Evolutionary conservation across 2,329 filamentous ascomycete species (phyloP), one percentile per base, ranked within the genome.

Genomic region (Fusarium papillatum): DNA sequence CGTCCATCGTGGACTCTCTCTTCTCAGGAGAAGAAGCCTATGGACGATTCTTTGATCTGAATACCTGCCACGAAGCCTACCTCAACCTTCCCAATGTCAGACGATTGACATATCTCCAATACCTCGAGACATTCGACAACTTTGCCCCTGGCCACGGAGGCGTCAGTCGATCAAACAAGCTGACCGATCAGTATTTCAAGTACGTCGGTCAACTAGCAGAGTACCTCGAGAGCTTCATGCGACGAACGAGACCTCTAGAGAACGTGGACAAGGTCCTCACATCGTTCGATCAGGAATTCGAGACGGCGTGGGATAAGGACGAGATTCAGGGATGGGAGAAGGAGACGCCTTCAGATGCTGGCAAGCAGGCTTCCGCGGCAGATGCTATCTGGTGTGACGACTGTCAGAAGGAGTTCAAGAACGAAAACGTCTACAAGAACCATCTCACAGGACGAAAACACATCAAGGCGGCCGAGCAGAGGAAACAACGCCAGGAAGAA

Each of bases 21-120:
- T 99, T 99, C 84, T 98, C 95, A 0, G 97, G 97, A 73, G 97
- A 99, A 84, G 97, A 99, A 84, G 94, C 93, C 0, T 98, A 94
- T 80, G 97, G 97, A 53, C 94, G 95, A 78, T 99, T 95, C 84
- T 94, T 99, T 80, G 97, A 99, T 83, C 86, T 99, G 59, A 96
- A 94, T 22, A 90, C 88, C 46, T 91, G 93, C 77, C 96, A 98
- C 84, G 96, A 98, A 81, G 89, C 94, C 17, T 99, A 95, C 82
- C 89, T 98, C 71, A 99, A 99, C 81, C 88, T 99, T 11, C 94
- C 95, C 3, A 93, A 94, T 64, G 92, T 96, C 24, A 98, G 97
- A 84, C 91, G 96, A 65, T 86, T 97, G 50, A 94, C 92, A 19
- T 99, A 99, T 81, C 88, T 98, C 61, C 96, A 98, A 87, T 99